Percentiles rank a stretch among this genome's conserved stretches.
These are phyloP conservation scores for Cucurbita maxima DNA, from an alignment of 306 rosid species.

Conservation along the genomic window DNA sequence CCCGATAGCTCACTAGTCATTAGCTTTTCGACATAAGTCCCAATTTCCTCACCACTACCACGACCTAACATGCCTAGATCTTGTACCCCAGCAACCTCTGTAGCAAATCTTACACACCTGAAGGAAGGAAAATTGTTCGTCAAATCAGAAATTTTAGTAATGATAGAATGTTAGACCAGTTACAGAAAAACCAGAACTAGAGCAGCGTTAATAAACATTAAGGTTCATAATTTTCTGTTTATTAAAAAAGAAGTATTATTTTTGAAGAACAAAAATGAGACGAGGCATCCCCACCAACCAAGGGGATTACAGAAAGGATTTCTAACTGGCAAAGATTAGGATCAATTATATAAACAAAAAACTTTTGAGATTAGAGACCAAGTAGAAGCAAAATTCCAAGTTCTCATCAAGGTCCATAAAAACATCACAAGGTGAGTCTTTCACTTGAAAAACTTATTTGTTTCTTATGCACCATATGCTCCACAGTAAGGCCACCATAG, in stretches of 20 bases:
- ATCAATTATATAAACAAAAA: too few species aligned
- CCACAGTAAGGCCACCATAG: not conserved
- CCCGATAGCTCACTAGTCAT: conserved; percentile 99
- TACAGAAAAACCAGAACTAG: not conserved
- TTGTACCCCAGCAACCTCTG: conserved; percentile 97
- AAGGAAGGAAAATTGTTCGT: conserved; percentile 1
- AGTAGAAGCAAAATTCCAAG: not conserved
- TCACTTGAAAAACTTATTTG: not conserved
- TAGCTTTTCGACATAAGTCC: conserved; percentile 88
- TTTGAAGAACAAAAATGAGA: not conserved
- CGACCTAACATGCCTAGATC: conserved; percentile 99
- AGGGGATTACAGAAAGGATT: not conserved
- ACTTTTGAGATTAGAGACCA: not conserved
- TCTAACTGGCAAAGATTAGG: not conserved
- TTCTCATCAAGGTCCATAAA: not conserved
- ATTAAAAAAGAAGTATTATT: not conserved
- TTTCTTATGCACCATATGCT: not conserved
- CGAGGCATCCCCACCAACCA: not conserved
- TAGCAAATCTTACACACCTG: conserved; percentile 97
- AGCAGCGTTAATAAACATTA: not conserved
- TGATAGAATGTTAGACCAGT: not conserved
- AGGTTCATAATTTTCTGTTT: not conserved
- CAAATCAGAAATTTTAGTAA: not conserved
- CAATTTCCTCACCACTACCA: conserved; percentile 99
- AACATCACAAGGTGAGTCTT: not conserved